A percentile compares a stretch with the other conserved stretches of the same genome.
These are phyloP conservation scores for Trametes polyzona DNA, from an alignment of 1,284 basidiomycete genomes.

Conservation along the genomic window DNA sequence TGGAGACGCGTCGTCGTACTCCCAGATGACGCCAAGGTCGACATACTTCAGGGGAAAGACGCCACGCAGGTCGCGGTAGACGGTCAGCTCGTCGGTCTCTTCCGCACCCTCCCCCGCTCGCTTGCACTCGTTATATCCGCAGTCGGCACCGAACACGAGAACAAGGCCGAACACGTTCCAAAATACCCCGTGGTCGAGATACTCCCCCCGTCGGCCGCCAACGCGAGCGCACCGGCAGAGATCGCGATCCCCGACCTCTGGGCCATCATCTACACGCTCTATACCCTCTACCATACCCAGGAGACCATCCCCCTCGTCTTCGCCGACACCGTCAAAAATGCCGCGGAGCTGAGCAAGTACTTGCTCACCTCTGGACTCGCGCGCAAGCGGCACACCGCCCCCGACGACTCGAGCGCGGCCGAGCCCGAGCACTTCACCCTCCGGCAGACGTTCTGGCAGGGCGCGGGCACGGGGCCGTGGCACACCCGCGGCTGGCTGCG, in stretches of 20 bases:
- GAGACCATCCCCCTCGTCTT: conserved; percentile 39
- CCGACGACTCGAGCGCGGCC: conserved; percentile 17
- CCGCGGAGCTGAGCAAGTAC: conserved; percentile 28
- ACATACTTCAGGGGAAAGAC: conserved; percentile 7
- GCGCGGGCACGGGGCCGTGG: conserved; percentile 47
- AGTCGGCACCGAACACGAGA: conserved; percentile 37
- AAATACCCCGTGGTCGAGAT: conserved; percentile 37
- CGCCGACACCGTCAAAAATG: conserved; percentile 21
- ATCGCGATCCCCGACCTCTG: conserved; percentile 35
- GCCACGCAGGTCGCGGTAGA: conserved; percentile 23
- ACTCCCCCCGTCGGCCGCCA: conserved; percentile 10
- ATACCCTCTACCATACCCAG: conserved; percentile 32
- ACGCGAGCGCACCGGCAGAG: background rate
- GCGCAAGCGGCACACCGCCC: conserved; percentile 27
- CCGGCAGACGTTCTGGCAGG: conserved; percentile 57
- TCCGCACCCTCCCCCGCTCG: conserved; percentile 24
- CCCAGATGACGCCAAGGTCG: conserved; percentile 24
- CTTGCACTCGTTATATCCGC: conserved; percentile 34
- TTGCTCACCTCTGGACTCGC: conserved; percentile 29
- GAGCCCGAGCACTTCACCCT: conserved; percentile 44
- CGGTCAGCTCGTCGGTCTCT: conserved; percentile 20
- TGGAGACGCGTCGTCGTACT: conserved; percentile 21
- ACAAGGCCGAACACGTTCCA: conserved; percentile 36
- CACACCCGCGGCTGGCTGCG: conserved; percentile 47
- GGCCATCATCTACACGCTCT: conserved; percentile 37